Conservation (phyloP, 2,329 filamentous ascomycete species). For the Trichoderma sp. region DNA sequence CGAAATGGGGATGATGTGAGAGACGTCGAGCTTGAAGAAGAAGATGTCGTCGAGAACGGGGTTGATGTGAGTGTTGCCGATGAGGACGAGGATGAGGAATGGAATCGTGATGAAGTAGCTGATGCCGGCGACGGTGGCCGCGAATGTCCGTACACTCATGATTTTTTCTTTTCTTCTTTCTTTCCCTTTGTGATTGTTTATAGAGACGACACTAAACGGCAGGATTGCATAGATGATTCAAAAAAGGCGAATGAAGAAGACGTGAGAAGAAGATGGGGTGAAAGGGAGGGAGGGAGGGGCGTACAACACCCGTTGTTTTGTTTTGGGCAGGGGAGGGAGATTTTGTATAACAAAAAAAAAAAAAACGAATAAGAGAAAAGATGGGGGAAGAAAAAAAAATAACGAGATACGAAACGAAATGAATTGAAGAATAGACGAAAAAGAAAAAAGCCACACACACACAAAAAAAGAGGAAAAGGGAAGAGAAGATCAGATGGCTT, state of each 20-base stretch:
- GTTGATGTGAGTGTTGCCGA: conserved; percentile 70
- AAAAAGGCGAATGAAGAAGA: neutral
- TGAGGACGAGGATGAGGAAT: conserved; percentile 76
- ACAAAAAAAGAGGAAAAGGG: neutral
- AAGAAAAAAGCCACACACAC: neutral
- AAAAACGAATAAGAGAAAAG: neutral
- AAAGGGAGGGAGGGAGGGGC: neutral
- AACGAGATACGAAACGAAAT: neutral
- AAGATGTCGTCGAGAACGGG: conserved; percentile 69
- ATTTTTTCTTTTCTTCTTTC: neutral
- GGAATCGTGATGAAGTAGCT: conserved; percentile 74
- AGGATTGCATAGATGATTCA: neutral
- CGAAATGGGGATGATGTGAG: conserved; percentile 74
- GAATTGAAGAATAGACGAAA: conserved; percentile 5
- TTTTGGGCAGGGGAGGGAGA: neutral
- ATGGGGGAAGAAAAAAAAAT: neutral
- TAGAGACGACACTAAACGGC: neutral
- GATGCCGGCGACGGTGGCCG: conserved; percentile 65
- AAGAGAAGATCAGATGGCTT: conserved; percentile 16
- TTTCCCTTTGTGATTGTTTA: neutral
- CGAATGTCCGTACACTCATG: conserved; percentile 52
- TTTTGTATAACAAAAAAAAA: neutral
- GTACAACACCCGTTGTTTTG: neutral
- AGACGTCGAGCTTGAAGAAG: conserved; percentile 82
- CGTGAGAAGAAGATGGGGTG: neutral